phyloP scores from a whole-genome alignment of 305 asterid genomes.

The Fraxinus albicans region DNA sequence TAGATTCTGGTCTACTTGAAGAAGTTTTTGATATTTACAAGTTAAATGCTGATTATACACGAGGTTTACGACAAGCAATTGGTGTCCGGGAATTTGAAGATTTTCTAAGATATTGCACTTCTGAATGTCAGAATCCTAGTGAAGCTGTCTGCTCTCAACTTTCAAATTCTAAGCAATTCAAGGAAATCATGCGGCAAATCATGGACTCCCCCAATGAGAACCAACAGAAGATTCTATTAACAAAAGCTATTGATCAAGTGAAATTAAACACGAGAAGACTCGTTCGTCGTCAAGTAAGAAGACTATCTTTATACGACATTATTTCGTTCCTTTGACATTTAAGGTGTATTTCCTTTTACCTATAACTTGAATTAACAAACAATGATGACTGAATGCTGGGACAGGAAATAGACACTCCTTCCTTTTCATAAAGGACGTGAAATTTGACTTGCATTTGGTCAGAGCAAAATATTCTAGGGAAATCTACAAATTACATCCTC shows the following conservation, averaged over 20 bases:
- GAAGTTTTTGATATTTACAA: slow-evolving; percentile 71
- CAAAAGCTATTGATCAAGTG: slow-evolving; percentile 64
- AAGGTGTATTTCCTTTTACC: neutral
- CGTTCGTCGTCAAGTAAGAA: slow-evolving; percentile 87
- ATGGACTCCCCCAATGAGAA: slow-evolving; percentile 34
- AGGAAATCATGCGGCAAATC: slow-evolving; percentile 33
- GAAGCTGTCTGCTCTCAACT: slow-evolving; percentile 11
- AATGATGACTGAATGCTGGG: neutral
- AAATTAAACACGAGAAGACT: slow-evolving; percentile 85
- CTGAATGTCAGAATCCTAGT: slow-evolving; percentile 27
- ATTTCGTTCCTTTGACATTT: neutral
- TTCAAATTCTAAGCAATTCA: slow-evolving; percentile 27
- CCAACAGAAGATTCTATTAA: slow-evolving; percentile 37
- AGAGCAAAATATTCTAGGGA: neutral
- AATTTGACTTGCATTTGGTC: neutral
- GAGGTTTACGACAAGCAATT: slow-evolving; percentile 87
- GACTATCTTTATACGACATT: neutral
- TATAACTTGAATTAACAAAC: neutral
- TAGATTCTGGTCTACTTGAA: slow-evolving; percentile 63
- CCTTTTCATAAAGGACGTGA: neutral
- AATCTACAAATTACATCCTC: neutral
- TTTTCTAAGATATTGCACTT: slow-evolving; percentile 45
- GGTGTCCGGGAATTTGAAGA: slow-evolving; percentile 87
- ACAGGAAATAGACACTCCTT: neutral
- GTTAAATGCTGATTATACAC: slow-evolving; percentile 71